Base-by-base conservation (phyloP, 306 rosid species). In the Cicer pinnatifidum region DNA sequence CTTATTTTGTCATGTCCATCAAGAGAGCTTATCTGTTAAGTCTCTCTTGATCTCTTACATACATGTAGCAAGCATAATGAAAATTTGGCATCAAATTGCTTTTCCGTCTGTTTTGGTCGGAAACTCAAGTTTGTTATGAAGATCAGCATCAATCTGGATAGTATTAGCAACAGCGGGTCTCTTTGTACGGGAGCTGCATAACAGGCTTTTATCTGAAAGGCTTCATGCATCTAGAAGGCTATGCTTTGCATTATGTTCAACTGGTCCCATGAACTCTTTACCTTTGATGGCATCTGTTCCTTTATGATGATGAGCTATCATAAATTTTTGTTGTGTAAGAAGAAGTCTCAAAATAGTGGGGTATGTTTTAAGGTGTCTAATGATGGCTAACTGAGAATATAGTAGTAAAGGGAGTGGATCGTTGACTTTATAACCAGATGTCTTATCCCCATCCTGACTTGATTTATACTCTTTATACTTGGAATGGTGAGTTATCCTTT, bases 121-220 rank as follows among this genome's bases (percentile, higher is more conserved):
- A 61, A 71, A 65, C 71, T 33, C 69, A 68, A 61, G 67, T 61
- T 71, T 38, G 56, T 15, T 35, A 16, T 15, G 71, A 51, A 50
- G 69, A 73, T 45, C 37, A 69, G 57, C 56, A 72, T 41, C 58
- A 39, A 58, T 44, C 8, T 48, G 39, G 65, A 13, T 54, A 46
- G n/a, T 69, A n/a, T 59, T 67, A 51, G 46, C 33, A 66, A 65
- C 52, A 44, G 19, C 11, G 17, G 62, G 48, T 48, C 67, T 60
- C 53, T 62, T 10, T 33, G 16, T 15, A 28, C 7, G 9, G 35
- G 74, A 45, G 16, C 43, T 73, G 69, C 78, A n/a, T 57, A 13
- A 50, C 23, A 58, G 76, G 44, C 66, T 75, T 79, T 72, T 64
- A n/a, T 13, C 54, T 40, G 47, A 67, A 28, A 39, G 41, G 65